phyloP scores from a whole-genome alignment of 164 flowering plant genomes.

The Aristolochia fimbriata region DNA sequence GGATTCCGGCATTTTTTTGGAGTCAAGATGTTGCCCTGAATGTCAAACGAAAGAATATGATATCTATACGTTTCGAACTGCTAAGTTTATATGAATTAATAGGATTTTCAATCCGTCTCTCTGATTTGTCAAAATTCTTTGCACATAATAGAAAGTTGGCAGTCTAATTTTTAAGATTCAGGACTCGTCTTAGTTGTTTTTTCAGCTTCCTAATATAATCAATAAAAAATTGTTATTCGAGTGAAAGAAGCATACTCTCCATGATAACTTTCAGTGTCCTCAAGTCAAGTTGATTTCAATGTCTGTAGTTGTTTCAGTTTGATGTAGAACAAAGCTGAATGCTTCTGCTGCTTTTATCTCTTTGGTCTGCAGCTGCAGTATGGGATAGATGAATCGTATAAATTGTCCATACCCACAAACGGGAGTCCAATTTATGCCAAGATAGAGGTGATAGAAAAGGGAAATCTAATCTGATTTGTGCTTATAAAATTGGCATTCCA shows the following conservation, averaged over 20 bases:
- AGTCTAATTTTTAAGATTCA: too few relatives aligned
- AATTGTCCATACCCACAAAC: constrained; percentile 34
- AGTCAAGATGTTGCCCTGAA: too few relatives aligned
- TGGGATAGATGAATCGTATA: constrained; percentile 78
- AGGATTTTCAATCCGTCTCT: too few relatives aligned
- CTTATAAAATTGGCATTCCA: not conserved
- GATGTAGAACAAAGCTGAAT: not conserved
- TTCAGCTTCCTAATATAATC: not conserved
- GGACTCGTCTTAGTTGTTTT: not conserved
- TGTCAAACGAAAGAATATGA: too few relatives aligned
- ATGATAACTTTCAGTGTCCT: not conserved
- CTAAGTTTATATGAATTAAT: too few relatives aligned
- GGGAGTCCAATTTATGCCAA: constrained; percentile 43
- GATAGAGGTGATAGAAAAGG: constrained; percentile 36
- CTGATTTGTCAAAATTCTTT: too few relatives aligned
- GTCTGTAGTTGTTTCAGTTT: not conserved
- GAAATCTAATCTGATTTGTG: not conserved
- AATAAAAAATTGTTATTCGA: not conserved
- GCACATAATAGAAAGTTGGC: too few relatives aligned
- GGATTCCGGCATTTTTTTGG: too few relatives aligned
- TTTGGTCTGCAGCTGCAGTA: constrained; percentile 52
- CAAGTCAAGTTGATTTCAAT: not conserved
- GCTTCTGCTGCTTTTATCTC: not conserved
- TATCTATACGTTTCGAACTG: too few relatives aligned
- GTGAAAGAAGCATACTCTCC: not conserved